Evolutionary conservation across 768 basidiomycete genomes (phyloP), one percentile per base, ranked within the genome.

Genomic region (Tulasnella sp.): DNA sequence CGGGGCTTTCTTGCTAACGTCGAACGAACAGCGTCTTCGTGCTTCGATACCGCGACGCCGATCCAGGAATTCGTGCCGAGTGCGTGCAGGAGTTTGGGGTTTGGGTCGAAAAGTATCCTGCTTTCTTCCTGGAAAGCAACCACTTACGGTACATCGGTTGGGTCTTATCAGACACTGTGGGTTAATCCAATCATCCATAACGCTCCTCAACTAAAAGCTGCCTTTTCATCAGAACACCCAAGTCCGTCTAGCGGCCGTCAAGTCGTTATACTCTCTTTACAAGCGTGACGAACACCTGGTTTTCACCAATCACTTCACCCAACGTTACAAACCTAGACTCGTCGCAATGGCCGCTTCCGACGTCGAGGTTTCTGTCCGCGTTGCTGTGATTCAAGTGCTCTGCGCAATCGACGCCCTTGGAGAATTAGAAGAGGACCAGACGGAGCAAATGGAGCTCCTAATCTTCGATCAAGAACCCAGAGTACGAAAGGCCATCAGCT

Each of bases 91-190:
- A 96, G 11, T 89, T 99, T 79, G 96, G 96, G 0, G 83, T 88
- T 4, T 99, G 95, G 94, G 94, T 99, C 83, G 91, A 90, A 78
- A 91, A 90, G 80, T 92, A 94, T 80, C 93, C 96, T 0, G 89
- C 91, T 3, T 89, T 94, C 80, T 99, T 96, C 83, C 88, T 97
- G 67, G 92, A 95, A 72, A 90, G 90, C 7, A 85, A 89, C 29
- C 96, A 97, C 82, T 89, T 99, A 29, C 93, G 93, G 31, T 99
- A 99, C 81, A 90, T 98, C 38, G 95, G 95, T 1, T 96, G 96
- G 93, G 94, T 97, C 1, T 88, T 98, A 38, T 96, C 95, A 12
- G 97, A 99, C 82, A 83, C 89, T 0, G 91, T 92, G 58, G 79
- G 85, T 80, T 0, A 2, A 37, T 54, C 15, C 6, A 17, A 12